Percentiles rank a stretch among this genome's conserved stretches.
Evolutionary conservation across 371 early-diverging fungal species (phyloP).

Genomic region (Smittium culicis): DNA sequence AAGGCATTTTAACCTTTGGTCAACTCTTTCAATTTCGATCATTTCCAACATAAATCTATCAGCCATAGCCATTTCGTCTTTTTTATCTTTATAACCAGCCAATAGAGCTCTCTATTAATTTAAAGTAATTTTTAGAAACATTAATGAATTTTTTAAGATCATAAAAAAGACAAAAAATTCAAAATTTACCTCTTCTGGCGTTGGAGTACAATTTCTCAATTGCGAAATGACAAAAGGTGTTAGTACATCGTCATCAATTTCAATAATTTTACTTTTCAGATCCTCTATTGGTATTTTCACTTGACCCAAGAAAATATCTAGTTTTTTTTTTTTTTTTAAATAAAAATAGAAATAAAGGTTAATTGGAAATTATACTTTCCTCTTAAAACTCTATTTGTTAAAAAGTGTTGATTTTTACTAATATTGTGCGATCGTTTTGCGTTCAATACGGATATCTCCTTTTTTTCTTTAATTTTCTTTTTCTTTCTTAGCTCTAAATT

Average conservation of each 20-base stretch:
- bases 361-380: too few relatives aligned
- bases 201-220: slow-evolving; percentile 49
- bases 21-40: slow-evolving; percentile 65
- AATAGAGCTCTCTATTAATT: slow-evolving; percentile 35
- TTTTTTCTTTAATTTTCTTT: slow-evolving; percentile 20
- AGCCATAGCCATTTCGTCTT: slow-evolving; percentile 50
- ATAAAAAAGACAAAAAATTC: too few relatives aligned
- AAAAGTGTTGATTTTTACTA: not conserved
- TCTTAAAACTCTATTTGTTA: not conserved
- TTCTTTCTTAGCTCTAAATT: slow-evolving; percentile 11
- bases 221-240: slow-evolving; percentile 51
- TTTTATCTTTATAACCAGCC: slow-evolving; percentile 50
- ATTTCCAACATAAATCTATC: slow-evolving; percentile 79
- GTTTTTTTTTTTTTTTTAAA: too few relatives aligned
- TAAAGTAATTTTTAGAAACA: too few relatives aligned
- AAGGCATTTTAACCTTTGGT: slow-evolving; percentile 59
- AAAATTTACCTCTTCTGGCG: slow-evolving; percentile 38
- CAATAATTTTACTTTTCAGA: slow-evolving; percentile 41
- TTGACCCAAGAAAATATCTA: slow-evolving; percentile 60
- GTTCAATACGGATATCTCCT: slow-evolving; percentile 53
- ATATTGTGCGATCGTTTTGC: slow-evolving; percentile 57
- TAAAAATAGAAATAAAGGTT: too few relatives aligned
- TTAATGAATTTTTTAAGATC: too few relatives aligned
- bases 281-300: slow-evolving; percentile 48
- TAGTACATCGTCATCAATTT: slow-evolving; percentile 45